Base-by-base conservation (phyloP, 2,329 filamentous ascomycete genomes). In the Cytospora piceicola region DNA sequence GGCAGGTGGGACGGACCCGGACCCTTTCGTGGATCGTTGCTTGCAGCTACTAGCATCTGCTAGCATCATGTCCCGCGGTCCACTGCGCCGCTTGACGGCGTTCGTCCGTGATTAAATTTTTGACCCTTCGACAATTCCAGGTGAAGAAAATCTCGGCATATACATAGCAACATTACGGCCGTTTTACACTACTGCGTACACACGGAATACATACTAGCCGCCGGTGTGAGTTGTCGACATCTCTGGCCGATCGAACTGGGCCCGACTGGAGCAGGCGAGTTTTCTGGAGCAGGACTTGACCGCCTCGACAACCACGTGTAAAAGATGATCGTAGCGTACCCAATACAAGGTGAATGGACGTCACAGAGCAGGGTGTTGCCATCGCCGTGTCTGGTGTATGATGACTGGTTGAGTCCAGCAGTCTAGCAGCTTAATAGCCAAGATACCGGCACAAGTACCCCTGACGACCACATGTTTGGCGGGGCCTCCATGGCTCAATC, bases 261-360 rank as follows among this genome's bases (percentile, higher is more conserved):
- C n/a, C n/a, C 5, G 46, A 49, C 39, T 42, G 39, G 17, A 20
- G 39, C 39, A 17, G 15, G 20, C 46, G 24, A 46, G n/a, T n/a
- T 49, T 49, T 24, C 8, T 24, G 22, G 2, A 22, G 14, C 22
- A 49, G 46, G 22, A 12, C n/a, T 49, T 49, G 46, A 49, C 46
- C 46, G 46, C 46, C 46, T 49, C n/a, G 46, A n/a, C 46, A n/a
- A 49, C 46, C 46, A 49, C 46, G n/a, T 9, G 46, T 49, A 49
- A 7, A 11, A 14, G 3, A 8, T 8, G 11, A 6, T 2, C 32
- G 11, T 36, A 4, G 34, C 12, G 34, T 36, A 36, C 14, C 3
- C 34, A 9, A 11, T 22, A 11, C 11, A 6, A 24, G 14, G 20
- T 15, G 36, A 29, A 49, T 49, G n/a, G 8, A 22, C n/a, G 42